A percentile compares a stretch with the other conserved stretches of the same genome.
These are phyloP conservation scores for Hericium coralloides DNA, from an alignment of 768 basidiomycete genomes.

Conservation along the genomic window DNA sequence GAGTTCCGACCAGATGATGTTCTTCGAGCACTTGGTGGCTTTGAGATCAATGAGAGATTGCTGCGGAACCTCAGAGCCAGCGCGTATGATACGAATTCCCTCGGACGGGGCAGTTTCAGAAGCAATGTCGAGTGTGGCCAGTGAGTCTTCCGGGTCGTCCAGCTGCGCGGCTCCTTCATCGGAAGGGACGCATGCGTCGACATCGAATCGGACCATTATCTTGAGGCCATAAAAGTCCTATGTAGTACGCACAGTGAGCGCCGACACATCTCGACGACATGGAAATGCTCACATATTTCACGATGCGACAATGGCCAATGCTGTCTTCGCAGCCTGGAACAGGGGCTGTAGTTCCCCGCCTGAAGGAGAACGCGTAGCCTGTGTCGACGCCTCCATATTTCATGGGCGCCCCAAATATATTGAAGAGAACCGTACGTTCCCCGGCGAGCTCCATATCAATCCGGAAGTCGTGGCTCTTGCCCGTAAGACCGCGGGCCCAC, in stretches of 20 bases:
- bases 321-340: constrained; percentile 40
- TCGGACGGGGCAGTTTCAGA: neutral
- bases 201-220: constrained; percentile 47
- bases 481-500: constrained; percentile 33
- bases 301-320: constrained; percentile 52
- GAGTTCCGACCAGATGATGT: constrained; percentile 2
- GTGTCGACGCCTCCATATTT: constrained; percentile 14
- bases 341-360: constrained; percentile 41
- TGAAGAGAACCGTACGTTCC: constrained; percentile 47
- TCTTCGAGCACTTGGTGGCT: constrained; percentile 27
- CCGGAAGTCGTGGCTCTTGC: constrained; percentile 44
- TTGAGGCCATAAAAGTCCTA: constrained; percentile 51
- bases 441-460: constrained; percentile 64
- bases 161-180: neutral
- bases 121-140: constrained; percentile 31
- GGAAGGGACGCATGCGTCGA: constrained; percentile 27
- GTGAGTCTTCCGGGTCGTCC: neutral
- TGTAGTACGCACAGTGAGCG: neutral
- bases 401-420: constrained; percentile 42
- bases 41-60: constrained; percentile 24
- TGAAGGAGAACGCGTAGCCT: constrained; percentile 54
- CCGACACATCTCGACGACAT: neutral
- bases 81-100: neutral
- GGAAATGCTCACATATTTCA: constrained; percentile 39
- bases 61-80: constrained; percentile 7